Base-by-base conservation (phyloP, 2,329 filamentous ascomycete genomes). In the Myotisia sp. region DNA sequence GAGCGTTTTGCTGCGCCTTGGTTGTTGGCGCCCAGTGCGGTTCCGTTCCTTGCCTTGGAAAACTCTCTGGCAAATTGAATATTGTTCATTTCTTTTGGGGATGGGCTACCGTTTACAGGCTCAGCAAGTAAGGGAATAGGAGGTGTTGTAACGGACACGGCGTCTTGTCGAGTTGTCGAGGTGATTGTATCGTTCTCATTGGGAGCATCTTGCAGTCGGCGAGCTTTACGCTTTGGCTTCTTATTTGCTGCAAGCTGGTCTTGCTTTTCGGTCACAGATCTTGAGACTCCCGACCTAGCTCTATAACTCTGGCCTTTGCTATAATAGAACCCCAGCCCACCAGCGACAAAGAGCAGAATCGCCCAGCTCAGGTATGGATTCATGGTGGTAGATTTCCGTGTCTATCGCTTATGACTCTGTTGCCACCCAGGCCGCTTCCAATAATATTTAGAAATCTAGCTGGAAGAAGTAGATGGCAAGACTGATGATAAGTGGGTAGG, bases 41-140 rank as follows among this genome's bases (percentile, higher is more conserved):
- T 71, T 38, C 82, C 82, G 44, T 79, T 67, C 61, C 83, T 79
- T 33, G 77, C 68, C 47, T 70, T 77, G 37, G 73, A 63, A 45
- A 90, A 67, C 53, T 81, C 77, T 48, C 71, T 71, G 20, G 83
- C 83, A 54, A 90, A 87, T 44, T 85, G 71, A 53, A 79, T 79
- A 50, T 78, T 68, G 5, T 60, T 56, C 18, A 52, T 49, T 12
- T 47, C 47, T 17, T 48, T 46, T n/a, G n/a, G n/a, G n/a, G n/a
- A n/a, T 24, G 53, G 34, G 5, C 14, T 41, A 10, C 34, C 30
- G 21, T 32, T 40, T 12, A 26, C 24, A 16, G 26, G 2, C 21
- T 24, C 8, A 17, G 26, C 33, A 14, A 17, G 22, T 13, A 13
- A 8, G 7, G 8, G 9, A 8, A 13, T 13, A 8, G 26, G 9